Conservation (phyloP, 306 rosid genomes). For the Lathyrus sativus region DNA sequence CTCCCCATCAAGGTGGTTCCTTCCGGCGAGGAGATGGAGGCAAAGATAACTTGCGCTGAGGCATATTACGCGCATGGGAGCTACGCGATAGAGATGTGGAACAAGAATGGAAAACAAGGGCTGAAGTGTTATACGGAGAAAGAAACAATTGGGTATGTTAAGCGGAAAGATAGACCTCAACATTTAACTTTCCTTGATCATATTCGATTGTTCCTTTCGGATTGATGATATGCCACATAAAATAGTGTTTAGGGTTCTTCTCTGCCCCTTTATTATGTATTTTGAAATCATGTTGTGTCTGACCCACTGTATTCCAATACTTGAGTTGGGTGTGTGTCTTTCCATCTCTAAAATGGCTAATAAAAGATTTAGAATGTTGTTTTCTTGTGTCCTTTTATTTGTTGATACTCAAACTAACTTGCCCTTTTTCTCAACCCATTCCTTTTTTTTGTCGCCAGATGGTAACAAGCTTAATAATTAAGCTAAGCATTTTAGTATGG, state of each 20-base stretch:
- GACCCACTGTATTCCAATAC: too few species aligned
- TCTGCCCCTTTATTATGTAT: too few species aligned
- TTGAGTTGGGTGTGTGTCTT: too few species aligned
- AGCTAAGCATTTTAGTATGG: too few species aligned
- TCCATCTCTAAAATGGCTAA: too few species aligned
- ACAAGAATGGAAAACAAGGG: slow-evolving; percentile 54
- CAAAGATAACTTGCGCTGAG: slow-evolving; percentile 47
- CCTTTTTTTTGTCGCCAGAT: too few species aligned
- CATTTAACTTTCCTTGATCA: slow-evolving; percentile 70
- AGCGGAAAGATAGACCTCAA: slow-evolving; percentile 79
- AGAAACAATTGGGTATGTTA: slow-evolving; percentile 67
- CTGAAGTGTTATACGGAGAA: slow-evolving; percentile 56
- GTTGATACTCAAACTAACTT: too few species aligned
- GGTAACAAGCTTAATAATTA: too few species aligned
- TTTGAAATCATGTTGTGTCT: too few species aligned
- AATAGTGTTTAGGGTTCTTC: neutral
- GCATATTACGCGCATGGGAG: slow-evolving; percentile 69
- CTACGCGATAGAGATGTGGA: slow-evolving; percentile 74
- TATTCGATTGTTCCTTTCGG: slow-evolving; percentile 57
- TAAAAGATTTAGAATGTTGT: too few species aligned
- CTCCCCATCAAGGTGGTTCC: slow-evolving; percentile 48
- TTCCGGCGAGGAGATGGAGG: neutral
- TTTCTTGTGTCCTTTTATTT: too few species aligned
- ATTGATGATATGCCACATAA: neutral
- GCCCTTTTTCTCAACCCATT: too few species aligned